phyloP scores from a whole-genome alignment of 306 rosid species.

The Coriaria nepalensis region DNA sequence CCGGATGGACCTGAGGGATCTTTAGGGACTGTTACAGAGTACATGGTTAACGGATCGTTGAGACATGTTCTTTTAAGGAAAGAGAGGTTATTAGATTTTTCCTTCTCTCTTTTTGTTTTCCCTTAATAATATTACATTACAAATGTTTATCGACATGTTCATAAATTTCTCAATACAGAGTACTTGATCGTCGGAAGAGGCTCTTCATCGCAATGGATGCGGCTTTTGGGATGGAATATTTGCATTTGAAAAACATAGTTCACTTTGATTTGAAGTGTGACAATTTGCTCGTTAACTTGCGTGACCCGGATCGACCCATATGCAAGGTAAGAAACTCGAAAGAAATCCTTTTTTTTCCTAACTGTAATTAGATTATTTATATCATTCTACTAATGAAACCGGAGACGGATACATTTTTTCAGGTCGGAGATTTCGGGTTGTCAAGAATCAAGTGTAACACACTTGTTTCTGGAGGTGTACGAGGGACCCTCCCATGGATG shows the following conservation, averaged over 20 bases:
- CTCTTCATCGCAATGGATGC: slow-evolving; percentile 80
- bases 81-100: slow-evolving; percentile 38
- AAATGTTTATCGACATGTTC: not conserved
- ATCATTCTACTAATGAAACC: not conserved
- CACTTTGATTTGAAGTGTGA: slow-evolving; percentile 96
- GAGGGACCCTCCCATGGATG: slow-evolving; percentile 99
- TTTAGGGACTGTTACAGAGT: slow-evolving; percentile 84
- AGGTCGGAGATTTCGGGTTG: slow-evolving; percentile 94
- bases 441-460: slow-evolving; percentile 87
- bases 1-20: slow-evolving; percentile 83
- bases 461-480: slow-evolving; percentile 79
- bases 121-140: not conserved
- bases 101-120: slow-evolving; percentile 1
- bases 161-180: slow-evolving; percentile 36
- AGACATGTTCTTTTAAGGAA: slow-evolving; percentile 67
- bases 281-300: slow-evolving; percentile 83
- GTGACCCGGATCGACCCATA: slow-evolving; percentile 79
- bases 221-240: slow-evolving; percentile 97
- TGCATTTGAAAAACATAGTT: slow-evolving; percentile 81
- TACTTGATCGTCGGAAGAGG: slow-evolving; percentile 79
- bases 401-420: slow-evolving; percentile 12
- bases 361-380: not conserved
- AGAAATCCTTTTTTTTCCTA: not conserved
- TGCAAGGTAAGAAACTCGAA: slow-evolving; percentile 59
- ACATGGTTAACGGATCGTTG: slow-evolving; percentile 86